phyloP scores from a whole-genome alignment of 2,329 filamentous ascomycete species.

The Xylaria sp. region DNA sequence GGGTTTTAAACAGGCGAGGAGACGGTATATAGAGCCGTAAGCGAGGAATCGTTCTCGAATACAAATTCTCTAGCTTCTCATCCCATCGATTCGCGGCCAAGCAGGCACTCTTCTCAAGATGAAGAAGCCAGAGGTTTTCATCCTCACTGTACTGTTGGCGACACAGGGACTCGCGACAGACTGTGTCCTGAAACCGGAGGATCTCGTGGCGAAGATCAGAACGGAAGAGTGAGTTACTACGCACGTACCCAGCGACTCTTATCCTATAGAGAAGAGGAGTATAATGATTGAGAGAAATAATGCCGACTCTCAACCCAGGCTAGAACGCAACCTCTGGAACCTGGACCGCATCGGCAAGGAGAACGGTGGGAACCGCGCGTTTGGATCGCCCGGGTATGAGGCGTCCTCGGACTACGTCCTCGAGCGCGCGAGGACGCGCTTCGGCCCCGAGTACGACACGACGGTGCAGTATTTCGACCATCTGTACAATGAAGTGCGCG shows the following conservation, averaged over 20 bases:
- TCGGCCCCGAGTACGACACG: conserved; percentile 57
- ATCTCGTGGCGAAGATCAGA: conserved; percentile 54
- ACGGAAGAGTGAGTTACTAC: conserved; percentile 50
- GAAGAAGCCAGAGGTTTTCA: conserved; percentile 25
- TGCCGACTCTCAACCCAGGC: conserved; percentile 50
- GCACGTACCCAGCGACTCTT: neutral
- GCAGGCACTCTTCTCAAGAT: conserved; percentile 12
- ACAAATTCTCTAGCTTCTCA: conserved; percentile 2
- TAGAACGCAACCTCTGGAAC: conserved; percentile 64
- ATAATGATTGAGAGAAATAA: neutral
- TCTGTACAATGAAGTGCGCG: conserved; percentile 56
- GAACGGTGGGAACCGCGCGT: conserved; percentile 70
- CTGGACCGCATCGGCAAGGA: conserved; percentile 64
- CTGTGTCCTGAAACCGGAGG: conserved; percentile 53
- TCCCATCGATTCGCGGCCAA: conserved; percentile 1
- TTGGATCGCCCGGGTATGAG: conserved; percentile 68
- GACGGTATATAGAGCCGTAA: conserved; percentile 25
- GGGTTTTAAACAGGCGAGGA: neutral
- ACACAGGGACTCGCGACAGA: conserved; percentile 45
- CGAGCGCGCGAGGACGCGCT: conserved; percentile 55
- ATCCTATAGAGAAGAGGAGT: neutral
- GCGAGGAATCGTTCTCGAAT: neutral
- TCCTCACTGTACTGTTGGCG: conserved; percentile 37
- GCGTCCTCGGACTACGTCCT: conserved; percentile 68
- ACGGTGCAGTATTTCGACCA: conserved; percentile 60